Evolutionary conservation across 495 filamentous ascomycete species (phyloP).

Genomic region (Sordaria brevicollis): DNA sequence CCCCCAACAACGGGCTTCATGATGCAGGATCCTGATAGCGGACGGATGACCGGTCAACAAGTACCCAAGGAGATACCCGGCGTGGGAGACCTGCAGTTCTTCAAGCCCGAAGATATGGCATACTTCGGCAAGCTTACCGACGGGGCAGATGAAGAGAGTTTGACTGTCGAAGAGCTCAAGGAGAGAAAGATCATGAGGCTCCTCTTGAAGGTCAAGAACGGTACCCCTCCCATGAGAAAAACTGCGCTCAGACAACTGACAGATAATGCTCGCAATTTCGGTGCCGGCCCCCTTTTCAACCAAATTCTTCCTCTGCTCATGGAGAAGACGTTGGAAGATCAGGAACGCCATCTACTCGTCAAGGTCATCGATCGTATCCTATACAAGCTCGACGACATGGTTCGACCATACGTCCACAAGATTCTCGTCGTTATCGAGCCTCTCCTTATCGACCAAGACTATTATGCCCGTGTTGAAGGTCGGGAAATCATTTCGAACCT

Average conservation of each 20-base stretch:
- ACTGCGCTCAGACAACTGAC: slow-evolving; percentile 97
- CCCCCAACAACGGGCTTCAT: slow-evolving; percentile 72
- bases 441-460: slow-evolving; percentile 96
- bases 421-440: slow-evolving; percentile 99
- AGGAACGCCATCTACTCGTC: slow-evolving; percentile 95
- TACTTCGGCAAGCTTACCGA: slow-evolving; percentile 98
- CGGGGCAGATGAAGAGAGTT: slow-evolving; percentile 80
- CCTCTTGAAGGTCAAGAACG: slow-evolving; percentile 97
- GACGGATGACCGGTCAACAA: slow-evolving; percentile 72
- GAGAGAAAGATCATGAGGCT: slow-evolving; percentile 98
- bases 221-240: slow-evolving; percentile 97
- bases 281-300: slow-evolving; percentile 89
- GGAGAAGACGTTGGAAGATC: slow-evolving; percentile 97
- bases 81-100: slow-evolving; percentile 95
- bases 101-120: slow-evolving; percentile 97
- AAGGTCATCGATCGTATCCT: slow-evolving; percentile 98
- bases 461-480: slow-evolving; percentile 96
- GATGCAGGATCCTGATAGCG: slow-evolving; percentile 91
- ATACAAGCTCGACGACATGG: slow-evolving; percentile 96
- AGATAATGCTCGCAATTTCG: slow-evolving; percentile 95
- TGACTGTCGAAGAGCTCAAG: slow-evolving; percentile 92
- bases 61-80: slow-evolving; percentile 95
- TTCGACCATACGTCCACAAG: slow-evolving; percentile 94
- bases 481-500: slow-evolving; percentile 98
- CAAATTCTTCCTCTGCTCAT: slow-evolving; percentile 95